Conservation (phyloP, 345 rosid genomes). For the Viola odorata region DNA sequence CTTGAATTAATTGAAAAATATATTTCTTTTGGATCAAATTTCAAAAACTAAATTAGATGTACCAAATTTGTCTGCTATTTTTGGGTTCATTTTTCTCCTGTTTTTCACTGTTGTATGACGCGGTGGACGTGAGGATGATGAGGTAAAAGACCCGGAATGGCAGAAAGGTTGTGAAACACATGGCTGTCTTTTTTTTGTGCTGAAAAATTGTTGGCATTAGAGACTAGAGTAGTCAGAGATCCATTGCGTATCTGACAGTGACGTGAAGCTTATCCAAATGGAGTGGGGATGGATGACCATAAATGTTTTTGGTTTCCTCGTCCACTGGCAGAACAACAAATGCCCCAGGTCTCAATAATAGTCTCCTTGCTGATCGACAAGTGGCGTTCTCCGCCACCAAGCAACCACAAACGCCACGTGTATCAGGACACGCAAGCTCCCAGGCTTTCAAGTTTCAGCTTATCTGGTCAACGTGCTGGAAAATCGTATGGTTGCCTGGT, state of each 20-base stretch:
- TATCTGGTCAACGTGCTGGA: slow-evolving; percentile 25
- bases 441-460: slow-evolving; percentile 13
- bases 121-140: no score
- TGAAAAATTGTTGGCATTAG: neutral
- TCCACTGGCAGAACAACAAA: slow-evolving; percentile 11
- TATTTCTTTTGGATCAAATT: no score
- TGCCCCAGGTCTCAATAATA: neutral
- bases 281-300: neutral
- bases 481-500: neutral
- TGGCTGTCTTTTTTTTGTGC: no score
- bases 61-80: no score
- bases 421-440: slow-evolving; percentile 31
- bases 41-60: no score
- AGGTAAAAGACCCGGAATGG: no score
- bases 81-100: no score
- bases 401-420: slow-evolving; percentile 18
- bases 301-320: slow-evolving; percentile 32
- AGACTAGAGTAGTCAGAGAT: neutral
- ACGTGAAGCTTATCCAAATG: slow-evolving; percentile 37
- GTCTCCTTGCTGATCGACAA: slow-evolving; percentile 8
- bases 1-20: no score
- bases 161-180: no score
- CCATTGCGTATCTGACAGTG: slow-evolving; percentile 7
- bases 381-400: slow-evolving; percentile 21
- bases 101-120: no score